Percentiles rank a stretch among this genome's conserved stretches.
Conservation (phyloP, 306 rosid genomes). For the Acacia melanoxylon region DNA sequence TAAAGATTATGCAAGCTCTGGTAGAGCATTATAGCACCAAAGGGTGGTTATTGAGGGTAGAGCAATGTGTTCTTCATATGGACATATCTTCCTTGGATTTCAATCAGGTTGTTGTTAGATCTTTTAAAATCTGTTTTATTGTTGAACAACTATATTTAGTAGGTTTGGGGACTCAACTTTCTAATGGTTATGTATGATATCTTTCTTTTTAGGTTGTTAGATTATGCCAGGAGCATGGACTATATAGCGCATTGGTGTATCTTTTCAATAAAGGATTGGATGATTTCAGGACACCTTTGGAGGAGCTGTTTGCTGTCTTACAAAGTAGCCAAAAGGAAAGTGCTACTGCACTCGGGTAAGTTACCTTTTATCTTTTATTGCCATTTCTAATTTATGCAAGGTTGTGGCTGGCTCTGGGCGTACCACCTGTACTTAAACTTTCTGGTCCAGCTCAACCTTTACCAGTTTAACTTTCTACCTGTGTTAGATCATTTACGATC, state of each 20-base stretch:
- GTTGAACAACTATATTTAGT: slow-evolving; percentile 20
- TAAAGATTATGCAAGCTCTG: slow-evolving; percentile 95
- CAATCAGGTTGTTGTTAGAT: slow-evolving; percentile 72
- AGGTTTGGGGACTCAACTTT: slow-evolving; percentile 17
- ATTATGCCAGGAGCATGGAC: slow-evolving; percentile 92
- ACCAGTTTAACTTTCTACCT: slow-evolving; percentile 9
- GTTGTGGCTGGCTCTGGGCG: neutral
- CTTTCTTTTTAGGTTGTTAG: slow-evolving; percentile 62
- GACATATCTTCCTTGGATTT: slow-evolving; percentile 98
- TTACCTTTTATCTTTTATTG: slow-evolving; percentile 23
- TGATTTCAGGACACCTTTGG: slow-evolving; percentile 91
- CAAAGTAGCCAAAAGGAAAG: slow-evolving; percentile 64
- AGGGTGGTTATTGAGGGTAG: slow-evolving; percentile 95
- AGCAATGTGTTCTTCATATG: slow-evolving; percentile 99
- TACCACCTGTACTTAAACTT: neutral
- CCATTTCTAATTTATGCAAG: neutral
- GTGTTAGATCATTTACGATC: slow-evolving; percentile 9
- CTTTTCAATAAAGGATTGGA: slow-evolving; percentile 93
- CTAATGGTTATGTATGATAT: slow-evolving; percentile 25
- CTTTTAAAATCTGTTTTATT: slow-evolving; percentile 31
- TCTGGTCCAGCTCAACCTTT: slow-evolving; percentile 15
- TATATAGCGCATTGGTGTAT: slow-evolving; percentile 89
- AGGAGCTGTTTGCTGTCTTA: slow-evolving; percentile 84
- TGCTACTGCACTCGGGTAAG: slow-evolving; percentile 77
- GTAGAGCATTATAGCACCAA: slow-evolving; percentile 89